Evolutionary conservation across 2,329 filamentous ascomycete genomes (phyloP), one percentile per base, ranked within the genome.

Genomic region (Claviceps capensis): DNA sequence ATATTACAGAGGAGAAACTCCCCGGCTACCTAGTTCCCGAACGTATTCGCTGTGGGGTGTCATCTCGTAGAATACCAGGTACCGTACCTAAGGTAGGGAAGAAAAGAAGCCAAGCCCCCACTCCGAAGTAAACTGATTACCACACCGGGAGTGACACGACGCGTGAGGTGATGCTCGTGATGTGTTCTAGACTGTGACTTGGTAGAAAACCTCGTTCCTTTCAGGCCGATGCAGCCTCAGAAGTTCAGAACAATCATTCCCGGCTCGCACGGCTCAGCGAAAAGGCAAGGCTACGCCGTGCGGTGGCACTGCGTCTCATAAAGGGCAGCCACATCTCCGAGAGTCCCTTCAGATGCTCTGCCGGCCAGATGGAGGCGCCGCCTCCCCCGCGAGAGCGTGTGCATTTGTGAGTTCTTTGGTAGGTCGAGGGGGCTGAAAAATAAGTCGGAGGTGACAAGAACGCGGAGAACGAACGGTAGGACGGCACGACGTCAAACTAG

Each of bases 131-230:
- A 34, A 34, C 30, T 34, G 30, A 34, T 11, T 34, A 34, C 30
- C 11, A 34, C 30, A 11, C 30, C 30, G 30, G 30, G 30, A 2
- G 37, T 17, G 11, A 36, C 34, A 41, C 49, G 38, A 46, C n/a
- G 38, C 30, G 30, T 23, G 30, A 5, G n/a, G 30, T 14, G 26
- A 17, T 48, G 26, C 23, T 19, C 23, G 50, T 48, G 45, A 42
- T 48, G 17, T 43, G 38, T 48, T 52, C 50, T 48, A 52, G 50
- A 52, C 50, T 52, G 26, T 52, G 26, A 13, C 41, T 42, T 44
- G 8, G 4, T 44, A 16, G 19, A 44, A 44, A 19, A 16, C 42
- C 30, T 34, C 9, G 9, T 34, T 34, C 30, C 30, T 34, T 9
- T 11, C 9, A 9, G 9, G 30, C 30, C 9, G 30, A 34, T 34